Percentiles rank a stretch among this genome's conserved stretches.
phyloP scores from a whole-genome alignment of 2,329 filamentous ascomycete genomes.

The Colletotrichum theobromicola region DNA sequence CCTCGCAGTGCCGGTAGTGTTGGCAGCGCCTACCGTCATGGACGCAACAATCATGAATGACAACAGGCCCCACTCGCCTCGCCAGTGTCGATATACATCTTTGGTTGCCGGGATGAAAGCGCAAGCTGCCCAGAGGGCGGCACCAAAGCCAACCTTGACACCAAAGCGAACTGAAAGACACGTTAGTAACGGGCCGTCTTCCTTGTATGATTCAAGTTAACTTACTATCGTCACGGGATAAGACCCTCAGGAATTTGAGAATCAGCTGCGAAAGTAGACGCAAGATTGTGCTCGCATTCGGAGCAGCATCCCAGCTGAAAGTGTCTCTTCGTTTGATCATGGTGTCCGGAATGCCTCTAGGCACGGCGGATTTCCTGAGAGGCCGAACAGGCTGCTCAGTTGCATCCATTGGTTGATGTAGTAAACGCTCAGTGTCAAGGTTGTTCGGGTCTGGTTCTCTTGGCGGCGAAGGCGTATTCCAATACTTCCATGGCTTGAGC shows the following conservation, averaged over 20 bases:
- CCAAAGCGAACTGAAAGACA: constrained; percentile 68
- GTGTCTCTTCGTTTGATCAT: constrained; percentile 59
- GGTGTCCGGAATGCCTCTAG: constrained; percentile 59
- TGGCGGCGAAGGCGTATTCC: background rate
- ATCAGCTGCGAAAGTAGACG: constrained; percentile 50
- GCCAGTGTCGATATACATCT: constrained; percentile 83
- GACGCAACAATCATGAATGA: constrained; percentile 98
- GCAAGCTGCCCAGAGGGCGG: constrained; percentile 86
- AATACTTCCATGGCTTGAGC: constrained; percentile 75
- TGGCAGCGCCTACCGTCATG: constrained; percentile 96
- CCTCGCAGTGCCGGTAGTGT: constrained; percentile 87
- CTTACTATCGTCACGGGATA: constrained; percentile 60
- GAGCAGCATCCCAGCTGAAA: constrained; percentile 61
- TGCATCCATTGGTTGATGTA: constrained; percentile 29
- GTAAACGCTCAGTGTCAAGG: constrained; percentile 46
- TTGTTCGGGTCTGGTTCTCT: constrained; percentile 33
- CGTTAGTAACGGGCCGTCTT: background rate
- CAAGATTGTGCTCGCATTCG: constrained; percentile 48
- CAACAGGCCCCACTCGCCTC: constrained; percentile 94
- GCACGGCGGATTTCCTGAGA: constrained; percentile 59
- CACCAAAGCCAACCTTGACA: constrained; percentile 91
- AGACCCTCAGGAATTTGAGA: constrained; percentile 50
- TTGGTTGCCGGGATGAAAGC: constrained; percentile 82
- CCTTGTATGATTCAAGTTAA: constrained; percentile 27
- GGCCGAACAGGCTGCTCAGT: constrained; percentile 43